A percentile compares a stretch with the other conserved stretches of the same genome.
These are phyloP conservation scores for Sphaerulina musiva DNA, from an alignment of 2,329 filamentous ascomycete species.

Conservation along the genomic window DNA sequence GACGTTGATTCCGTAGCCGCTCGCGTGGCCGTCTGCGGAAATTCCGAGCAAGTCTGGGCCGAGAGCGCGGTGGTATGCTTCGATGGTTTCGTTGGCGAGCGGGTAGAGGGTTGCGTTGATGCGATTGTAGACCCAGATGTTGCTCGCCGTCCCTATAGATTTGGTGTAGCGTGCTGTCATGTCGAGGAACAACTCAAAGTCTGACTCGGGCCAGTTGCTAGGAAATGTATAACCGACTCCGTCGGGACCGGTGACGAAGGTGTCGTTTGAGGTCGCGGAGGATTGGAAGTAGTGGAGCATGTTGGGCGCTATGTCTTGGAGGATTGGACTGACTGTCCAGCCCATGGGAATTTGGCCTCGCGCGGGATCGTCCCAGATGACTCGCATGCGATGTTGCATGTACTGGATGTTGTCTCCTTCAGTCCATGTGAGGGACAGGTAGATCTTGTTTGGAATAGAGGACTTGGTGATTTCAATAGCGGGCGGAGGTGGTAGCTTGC, in stretches of 20 bases:
- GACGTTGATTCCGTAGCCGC: background rate
- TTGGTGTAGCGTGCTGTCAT: background rate
- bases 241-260: conserved; percentile 1
- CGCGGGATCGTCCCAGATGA: background rate
- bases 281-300: conserved; percentile 6
- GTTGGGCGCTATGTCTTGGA: conserved; percentile 6
- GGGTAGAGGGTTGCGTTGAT: background rate
- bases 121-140: conserved; percentile 8
- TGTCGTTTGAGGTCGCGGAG: conserved; percentile 3
- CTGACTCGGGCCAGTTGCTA: background rate
- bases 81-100: background rate
- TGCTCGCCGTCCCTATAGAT: background rate
- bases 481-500: too few species aligned
- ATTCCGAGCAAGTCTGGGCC: background rate
- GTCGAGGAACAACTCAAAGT: background rate
- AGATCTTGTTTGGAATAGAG: conserved; percentile 2
- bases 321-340: conserved; percentile 5
- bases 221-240: conserved; percentile 6
- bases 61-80: background rate
- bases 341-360: conserved; percentile 7
- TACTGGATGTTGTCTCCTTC: conserved; percentile 10
- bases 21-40: background rate
- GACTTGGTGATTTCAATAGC: background rate
- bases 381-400: conserved; percentile 4
- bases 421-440: conserved; percentile 6